Base-by-base conservation (phyloP, 345 rosid genomes). In the Brassica nigra region DNA sequence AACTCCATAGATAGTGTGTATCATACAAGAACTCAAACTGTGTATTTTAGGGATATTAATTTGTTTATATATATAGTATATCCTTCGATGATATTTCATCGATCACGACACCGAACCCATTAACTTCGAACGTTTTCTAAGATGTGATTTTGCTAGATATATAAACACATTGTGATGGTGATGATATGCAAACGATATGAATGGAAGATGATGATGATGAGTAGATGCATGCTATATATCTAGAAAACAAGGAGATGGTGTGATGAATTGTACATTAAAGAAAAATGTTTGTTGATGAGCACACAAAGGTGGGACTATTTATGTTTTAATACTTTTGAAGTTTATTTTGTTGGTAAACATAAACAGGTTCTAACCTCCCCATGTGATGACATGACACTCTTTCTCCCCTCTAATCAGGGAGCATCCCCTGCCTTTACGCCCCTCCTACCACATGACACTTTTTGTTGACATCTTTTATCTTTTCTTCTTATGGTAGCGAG, bases 331-430 rank as follows among this genome's bases (percentile, higher is more conserved):
- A 27, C 57, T 11, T 80, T 58, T 18, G n/a, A 37, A 63, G 76
- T 80, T 75, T 28, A 52, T 28, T 69, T 68, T 74, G 70, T 74
- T 75, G 49, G 49, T 54, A 75, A 75, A 18, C 66, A 69, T 37
- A 74, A 71, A 65, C 55, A 10, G 58, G 67, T 8, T 68, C 55
- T 76, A 71, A 71, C 80, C 70, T 57, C 71, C 83, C 83, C 83
- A 81, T 81, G 83, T 81, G 83, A 76, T 81, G 83, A 81, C 47
- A 76, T 16, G 83, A 81, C 83, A 71, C 58, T 62, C 69, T 62
- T 76, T 64, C 34, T 12, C 73, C 82, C 57, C 58, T 76, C 77
- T 76, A 81, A 75, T 76, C 64, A 81, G 77, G 83, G 73, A 81
- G 83, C 79, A 69, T 62, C 62, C 59, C 74, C 74, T 68, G 73